phyloP scores from a whole-genome alignment of 164 flowering plant species.

The Chimonanthus praecox region DNA sequence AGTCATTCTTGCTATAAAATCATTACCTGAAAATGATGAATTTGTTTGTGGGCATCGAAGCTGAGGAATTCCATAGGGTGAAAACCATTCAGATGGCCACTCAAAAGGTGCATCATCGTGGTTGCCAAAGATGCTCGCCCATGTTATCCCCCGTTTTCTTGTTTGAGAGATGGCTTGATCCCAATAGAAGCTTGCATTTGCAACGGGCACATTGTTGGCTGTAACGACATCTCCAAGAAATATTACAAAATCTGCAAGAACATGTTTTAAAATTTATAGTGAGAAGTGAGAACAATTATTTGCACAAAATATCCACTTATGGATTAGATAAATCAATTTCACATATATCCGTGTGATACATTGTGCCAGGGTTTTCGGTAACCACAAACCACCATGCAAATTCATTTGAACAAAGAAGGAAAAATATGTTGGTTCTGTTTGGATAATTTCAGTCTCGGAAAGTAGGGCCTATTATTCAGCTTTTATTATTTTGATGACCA shows the following conservation, averaged over 20 bases:
- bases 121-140: conserved; percentile 79
- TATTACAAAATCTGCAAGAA: conserved; percentile 60
- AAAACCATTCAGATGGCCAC: conserved; percentile 94
- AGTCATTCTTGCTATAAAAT: neutral
- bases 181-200: conserved; percentile 86
- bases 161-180: conserved; percentile 71
- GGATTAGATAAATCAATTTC: neutral
- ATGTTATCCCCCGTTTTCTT: conserved; percentile 61
- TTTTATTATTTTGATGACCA: no score
- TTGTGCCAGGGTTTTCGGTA: neutral
- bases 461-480: no score
- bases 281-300: neutral
- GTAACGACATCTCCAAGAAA: conserved; percentile 89
- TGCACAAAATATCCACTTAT: neutral
- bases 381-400: no score
- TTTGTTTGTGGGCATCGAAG: conserved; percentile 30
- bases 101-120: conserved; percentile 81
- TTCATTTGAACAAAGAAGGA: no score
- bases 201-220: conserved; percentile 62
- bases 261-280: neutral
- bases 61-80: conserved; percentile 58
- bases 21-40: neutral
- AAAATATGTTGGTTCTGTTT: no score
- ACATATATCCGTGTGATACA: neutral
- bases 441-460: no score